Conservation (phyloP, 495 filamentous ascomycete species). For the Cairneyella variabilis region DNA sequence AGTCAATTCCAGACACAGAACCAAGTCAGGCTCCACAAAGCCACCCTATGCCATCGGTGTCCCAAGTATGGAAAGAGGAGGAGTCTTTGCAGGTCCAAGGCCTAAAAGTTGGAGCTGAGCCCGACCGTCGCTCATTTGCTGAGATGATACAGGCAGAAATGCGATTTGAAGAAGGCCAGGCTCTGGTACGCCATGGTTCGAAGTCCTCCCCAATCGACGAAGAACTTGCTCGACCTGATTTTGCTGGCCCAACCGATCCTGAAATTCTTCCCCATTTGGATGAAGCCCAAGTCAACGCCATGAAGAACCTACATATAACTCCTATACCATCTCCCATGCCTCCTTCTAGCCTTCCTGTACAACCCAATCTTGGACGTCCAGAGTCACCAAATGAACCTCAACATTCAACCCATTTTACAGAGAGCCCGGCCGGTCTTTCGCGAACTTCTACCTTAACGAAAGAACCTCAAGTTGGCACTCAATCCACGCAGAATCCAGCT, state of each 20-base stretch:
- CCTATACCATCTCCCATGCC: neutral
- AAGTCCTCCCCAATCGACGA: slow-evolving; percentile 26
- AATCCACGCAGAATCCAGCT: neutral
- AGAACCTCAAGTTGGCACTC: neutral
- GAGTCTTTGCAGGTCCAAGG: neutral
- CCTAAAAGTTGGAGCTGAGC: neutral
- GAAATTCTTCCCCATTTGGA: slow-evolving; percentile 12
- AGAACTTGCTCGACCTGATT: slow-evolving; percentile 17
- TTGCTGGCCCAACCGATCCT: slow-evolving; percentile 1
- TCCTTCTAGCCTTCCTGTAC: neutral
- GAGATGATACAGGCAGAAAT: slow-evolving; percentile 65
- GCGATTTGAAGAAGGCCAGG: slow-evolving; percentile 66
- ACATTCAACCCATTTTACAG: neutral
- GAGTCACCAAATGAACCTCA: neutral
- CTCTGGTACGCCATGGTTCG: slow-evolving; percentile 50
- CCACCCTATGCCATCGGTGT: neutral
- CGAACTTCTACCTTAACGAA: neutral
- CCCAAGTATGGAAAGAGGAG: too few relatives aligned
- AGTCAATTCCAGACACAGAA: slow-evolving; percentile 22
- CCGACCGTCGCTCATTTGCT: slow-evolving; percentile 39
- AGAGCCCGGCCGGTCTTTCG: slow-evolving; percentile 8
- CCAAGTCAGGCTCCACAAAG: neutral
- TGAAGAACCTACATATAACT: slow-evolving; percentile 15
- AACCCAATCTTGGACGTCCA: neutral
- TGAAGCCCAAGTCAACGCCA: slow-evolving; percentile 19